phyloP scores from a whole-genome alignment of 768 basidiomycete species.

The Tulasnella sp. region DNA sequence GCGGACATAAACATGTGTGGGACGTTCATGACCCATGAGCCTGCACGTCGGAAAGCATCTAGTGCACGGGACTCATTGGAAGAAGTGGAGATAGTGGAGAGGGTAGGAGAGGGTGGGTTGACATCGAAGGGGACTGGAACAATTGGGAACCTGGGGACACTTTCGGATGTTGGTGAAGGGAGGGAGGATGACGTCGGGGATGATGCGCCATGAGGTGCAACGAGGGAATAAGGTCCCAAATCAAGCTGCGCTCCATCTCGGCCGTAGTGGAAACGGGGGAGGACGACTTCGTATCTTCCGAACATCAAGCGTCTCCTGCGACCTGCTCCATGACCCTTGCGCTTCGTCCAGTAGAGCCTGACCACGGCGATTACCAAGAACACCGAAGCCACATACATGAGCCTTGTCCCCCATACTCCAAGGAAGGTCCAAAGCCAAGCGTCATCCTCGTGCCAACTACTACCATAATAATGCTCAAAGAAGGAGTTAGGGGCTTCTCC shows the following conservation, averaged over 20 bases:
- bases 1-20: too few species aligned
- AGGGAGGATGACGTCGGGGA: conserved; percentile 12
- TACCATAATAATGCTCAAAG: conserved; percentile 96
- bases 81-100: conserved; percentile 27
- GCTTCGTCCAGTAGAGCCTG: conserved; percentile 25
- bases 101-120: conserved; percentile 43
- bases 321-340: conserved; percentile 4
- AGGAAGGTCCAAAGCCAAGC: conserved; percentile 95
- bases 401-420: conserved; percentile 68
- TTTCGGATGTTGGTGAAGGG: conserved; percentile 22
- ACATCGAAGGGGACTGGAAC: conserved; percentile 47
- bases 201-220: conserved; percentile 9
- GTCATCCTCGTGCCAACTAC: conserved; percentile 97
- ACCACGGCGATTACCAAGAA: conserved; percentile 58
- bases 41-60: conserved; percentile 42
- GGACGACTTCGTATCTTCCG: conserved; percentile 50
- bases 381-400: conserved; percentile 74
- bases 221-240: conserved; percentile 43
- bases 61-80: conserved; percentile 33
- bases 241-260: conserved; percentile 57
- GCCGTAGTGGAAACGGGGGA: conserved; percentile 54
- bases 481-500: conserved; percentile 80
- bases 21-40: conserved; percentile 35
- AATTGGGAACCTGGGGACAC: conserved; percentile 32
- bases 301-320: conserved; percentile 10